Base-by-base conservation (phyloP, 2,329 filamentous ascomycete species). In the Pezicula neosporulosa region DNA sequence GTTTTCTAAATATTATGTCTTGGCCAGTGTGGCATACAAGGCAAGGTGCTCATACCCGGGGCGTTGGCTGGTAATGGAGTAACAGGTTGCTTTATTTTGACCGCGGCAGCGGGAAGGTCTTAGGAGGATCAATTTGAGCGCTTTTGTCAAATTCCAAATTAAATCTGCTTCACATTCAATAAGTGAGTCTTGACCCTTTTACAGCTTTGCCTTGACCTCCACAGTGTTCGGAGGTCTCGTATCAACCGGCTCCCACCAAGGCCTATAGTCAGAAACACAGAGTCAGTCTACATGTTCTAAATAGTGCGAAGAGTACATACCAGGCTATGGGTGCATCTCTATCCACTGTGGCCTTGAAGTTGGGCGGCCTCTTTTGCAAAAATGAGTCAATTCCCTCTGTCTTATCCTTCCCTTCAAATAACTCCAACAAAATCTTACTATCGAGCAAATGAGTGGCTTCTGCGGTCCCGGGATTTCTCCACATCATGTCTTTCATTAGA, bases 401-500 rank as follows among this genome's bases (percentile, higher is more conserved):
- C 57, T 83, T 83, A 62, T 86, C 82, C 51, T 54, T 57, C 8
- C 58, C 79, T 9, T 69, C 70, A 66, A 84, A 83, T 52, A 87
- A 53, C 57, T 85, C 81, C 61, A 77, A 79, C 50, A 87, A 73
- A n/a, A 88, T 66, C 55, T 73, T 76, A 57, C 78, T 83, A 69
- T 92, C 87, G 28, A 91, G 69, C 56, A 90, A 67, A 71, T 90
- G 86, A 49, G 86, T 81, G 46, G 76, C 85, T 70, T 92, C 88
- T 0, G 86, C 79, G 19, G 76, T 81, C 16, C 70, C 73, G 0
- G 76, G 72, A 35, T 77, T 76, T 28, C 81, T 71, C 59, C 78
- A 89, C 73, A 91, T 84, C 72, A 92, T 68, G 61, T 90, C 87
- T 63, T 81, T 80, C 79, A 89, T 90, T 50, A 90, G 63, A 56